phyloP scores from a whole-genome alignment of 768 basidiomycete genomes.

The Suillus alpinus region DNA sequence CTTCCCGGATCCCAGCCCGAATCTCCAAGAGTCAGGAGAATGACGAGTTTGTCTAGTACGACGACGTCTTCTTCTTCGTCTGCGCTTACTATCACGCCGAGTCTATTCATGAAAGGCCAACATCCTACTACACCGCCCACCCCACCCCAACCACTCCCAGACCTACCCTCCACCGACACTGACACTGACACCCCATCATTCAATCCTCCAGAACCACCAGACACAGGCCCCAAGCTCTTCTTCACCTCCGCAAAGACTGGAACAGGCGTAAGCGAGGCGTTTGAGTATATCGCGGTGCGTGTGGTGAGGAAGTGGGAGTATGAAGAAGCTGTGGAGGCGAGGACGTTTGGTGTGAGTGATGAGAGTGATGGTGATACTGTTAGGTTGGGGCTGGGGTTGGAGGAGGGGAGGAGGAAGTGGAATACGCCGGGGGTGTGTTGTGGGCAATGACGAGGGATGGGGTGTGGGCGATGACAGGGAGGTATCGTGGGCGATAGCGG shows the following conservation, averaged over 20 bases:
- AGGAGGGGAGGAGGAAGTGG: conserved; percentile 11
- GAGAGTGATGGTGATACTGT: conserved; percentile 36
- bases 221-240: conserved; percentile 62
- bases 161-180: not conserved
- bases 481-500: too few relatives aligned
- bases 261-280: conserved; percentile 66
- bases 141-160: conserved; percentile 8
- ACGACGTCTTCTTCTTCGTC: conserved; percentile 44
- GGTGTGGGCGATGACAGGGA: not conserved
- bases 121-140: conserved; percentile 16
- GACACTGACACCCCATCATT: conserved; percentile 3
- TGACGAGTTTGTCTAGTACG: conserved; percentile 27
- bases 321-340: conserved; percentile 55
- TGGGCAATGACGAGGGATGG: conserved; percentile 2
- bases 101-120: conserved; percentile 45
- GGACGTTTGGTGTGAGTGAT: conserved; percentile 40
- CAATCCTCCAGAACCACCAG: conserved; percentile 30
- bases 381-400: conserved; percentile 28
- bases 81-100: conserved; percentile 58
- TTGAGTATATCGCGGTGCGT: conserved; percentile 67
- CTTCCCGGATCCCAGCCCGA: conserved; percentile 35
- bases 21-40: conserved; percentile 22
- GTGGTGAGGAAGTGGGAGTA: conserved; percentile 65
- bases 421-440: conserved; percentile 18
- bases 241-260: conserved; percentile 81